Base-by-base conservation (phyloP, 2,329 filamentous ascomycete species). In the Fusarium musae region DNA sequence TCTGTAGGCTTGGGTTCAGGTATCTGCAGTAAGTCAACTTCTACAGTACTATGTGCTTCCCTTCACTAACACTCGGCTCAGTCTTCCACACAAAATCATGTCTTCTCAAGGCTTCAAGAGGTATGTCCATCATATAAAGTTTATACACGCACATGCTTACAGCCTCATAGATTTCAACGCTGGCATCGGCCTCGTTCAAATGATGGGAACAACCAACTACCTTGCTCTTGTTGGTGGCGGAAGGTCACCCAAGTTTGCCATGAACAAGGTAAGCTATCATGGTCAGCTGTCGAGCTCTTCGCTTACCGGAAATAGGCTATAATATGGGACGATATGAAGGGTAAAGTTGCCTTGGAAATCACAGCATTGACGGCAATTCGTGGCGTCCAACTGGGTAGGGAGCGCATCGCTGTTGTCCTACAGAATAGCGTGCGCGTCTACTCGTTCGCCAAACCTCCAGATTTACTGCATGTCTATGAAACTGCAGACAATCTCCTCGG, bases 201-300 rank as follows among this genome's bases (percentile, higher is more conserved):
- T 97, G 93, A 91, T 97, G 80, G 93, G 93, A 49, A 93, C 91
- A 75, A 91, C 93, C 59, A 95, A 96, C 83, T 97, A 95, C 81
- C 87, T 98, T 40, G 96, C 94, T 34, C 88, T 98, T 15, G 94
- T 98, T 62, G 95, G 95, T 72, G 96, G 96, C 75, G 95, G 96
- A 54, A 93, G 89, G 77, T 90, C 91, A 66, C 94, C 95, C 59
- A 96, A 96, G 79, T 96, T 94, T 77, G 91, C 94, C 19, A 92
- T 93, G 79, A 97, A 95, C 83, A 97, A 97, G 86, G 93, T 91
- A 77, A 13, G 77, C 59, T 16, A 36, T 32, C 30, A 17, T 15
- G 9, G 19, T 10, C 40, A 17, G 13, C 16, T n/a, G 32, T 11
- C 50, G 11, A 17, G 13, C 37, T 6, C 39, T n/a, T 30, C 9